These are phyloP conservation scores for Fusarium scirpi DNA, from an alignment of 2,329 filamentous ascomycete species.

Conservation along the genomic window DNA sequence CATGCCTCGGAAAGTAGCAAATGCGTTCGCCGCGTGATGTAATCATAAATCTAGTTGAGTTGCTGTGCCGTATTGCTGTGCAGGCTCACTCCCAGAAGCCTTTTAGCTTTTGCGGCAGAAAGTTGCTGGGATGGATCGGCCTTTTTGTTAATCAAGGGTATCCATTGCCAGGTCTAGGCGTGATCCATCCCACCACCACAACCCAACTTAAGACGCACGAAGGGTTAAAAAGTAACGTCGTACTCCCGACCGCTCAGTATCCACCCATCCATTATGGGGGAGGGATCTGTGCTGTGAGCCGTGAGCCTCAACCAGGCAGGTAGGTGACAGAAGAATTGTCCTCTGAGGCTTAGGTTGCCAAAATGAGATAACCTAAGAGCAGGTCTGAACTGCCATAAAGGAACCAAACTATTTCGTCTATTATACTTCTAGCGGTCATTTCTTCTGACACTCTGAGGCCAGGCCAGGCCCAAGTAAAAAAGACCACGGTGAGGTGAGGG, in stretches of 20 bases:
- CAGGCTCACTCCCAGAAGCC: conserved; percentile 11
- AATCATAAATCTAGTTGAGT: conserved; percentile 13
- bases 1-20: conserved; percentile 36
- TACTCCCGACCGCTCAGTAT: conserved; percentile 28
- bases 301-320: conserved; percentile 37
- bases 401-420: background rate
- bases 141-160: conserved; percentile 14
- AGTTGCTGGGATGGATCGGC: conserved; percentile 10
- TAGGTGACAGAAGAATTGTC: background rate
- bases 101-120: conserved; percentile 6
- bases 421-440: background rate
- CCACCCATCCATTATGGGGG: conserved; percentile 23
- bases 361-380: background rate
- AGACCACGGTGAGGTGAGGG: background rate
- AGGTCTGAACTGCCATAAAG: background rate
- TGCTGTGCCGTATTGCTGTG: conserved; percentile 22
- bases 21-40: conserved; percentile 37
- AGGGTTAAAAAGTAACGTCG: conserved; percentile 39
- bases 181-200: conserved; percentile 42
- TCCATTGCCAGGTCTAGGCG: background rate
- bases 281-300: conserved; percentile 21
- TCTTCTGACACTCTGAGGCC: background rate
- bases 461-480: conserved; percentile 13
- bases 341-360: background rate
- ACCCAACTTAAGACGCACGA: conserved; percentile 34